These are phyloP conservation scores for Podospora didyma DNA, from an alignment of 495 filamentous ascomycete genomes.

Conservation along the genomic window DNA sequence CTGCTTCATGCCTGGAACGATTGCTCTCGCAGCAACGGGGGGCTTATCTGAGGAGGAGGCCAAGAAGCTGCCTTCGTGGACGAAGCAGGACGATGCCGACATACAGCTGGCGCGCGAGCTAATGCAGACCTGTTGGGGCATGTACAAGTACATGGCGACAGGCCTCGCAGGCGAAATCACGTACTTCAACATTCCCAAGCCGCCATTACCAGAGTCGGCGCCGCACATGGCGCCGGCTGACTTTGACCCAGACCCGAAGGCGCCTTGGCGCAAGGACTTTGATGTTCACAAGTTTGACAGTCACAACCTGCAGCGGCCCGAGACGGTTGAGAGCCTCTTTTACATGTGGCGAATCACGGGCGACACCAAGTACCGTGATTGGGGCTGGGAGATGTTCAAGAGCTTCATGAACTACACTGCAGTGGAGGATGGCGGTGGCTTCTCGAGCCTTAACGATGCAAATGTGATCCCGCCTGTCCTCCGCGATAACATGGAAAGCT, in stretches of 20 bases:
- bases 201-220: slow-evolving; percentile 53
- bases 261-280: slow-evolving; percentile 70
- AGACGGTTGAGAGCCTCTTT: slow-evolving; percentile 91
- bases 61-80: slow-evolving; percentile 67
- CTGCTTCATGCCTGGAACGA: slow-evolving; percentile 96
- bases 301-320: slow-evolving; percentile 94
- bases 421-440: slow-evolving; percentile 70
- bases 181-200: slow-evolving; percentile 71
- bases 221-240: slow-evolving; percentile 42
- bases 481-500: slow-evolving; percentile 89
- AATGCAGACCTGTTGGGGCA: slow-evolving; percentile 96
- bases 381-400: slow-evolving; percentile 99
- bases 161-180: slow-evolving; percentile 91
- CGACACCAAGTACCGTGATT: slow-evolving; percentile 83
- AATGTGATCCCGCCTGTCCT: slow-evolving; percentile 58
- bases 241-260: slow-evolving; percentile 47
- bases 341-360: slow-evolving; percentile 99
- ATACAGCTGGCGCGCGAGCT: slow-evolving; percentile 82
- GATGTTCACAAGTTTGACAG: slow-evolving; percentile 68
- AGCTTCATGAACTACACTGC: slow-evolving; percentile 80
- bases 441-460: slow-evolving; percentile 76
- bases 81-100: slow-evolving; percentile 74
- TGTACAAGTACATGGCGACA: slow-evolving; percentile 83
- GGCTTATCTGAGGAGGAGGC: slow-evolving; percentile 72
- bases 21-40: slow-evolving; percentile 82